Conservation (phyloP, 208 protist species). For the Wallacemonas sp. region DNA sequence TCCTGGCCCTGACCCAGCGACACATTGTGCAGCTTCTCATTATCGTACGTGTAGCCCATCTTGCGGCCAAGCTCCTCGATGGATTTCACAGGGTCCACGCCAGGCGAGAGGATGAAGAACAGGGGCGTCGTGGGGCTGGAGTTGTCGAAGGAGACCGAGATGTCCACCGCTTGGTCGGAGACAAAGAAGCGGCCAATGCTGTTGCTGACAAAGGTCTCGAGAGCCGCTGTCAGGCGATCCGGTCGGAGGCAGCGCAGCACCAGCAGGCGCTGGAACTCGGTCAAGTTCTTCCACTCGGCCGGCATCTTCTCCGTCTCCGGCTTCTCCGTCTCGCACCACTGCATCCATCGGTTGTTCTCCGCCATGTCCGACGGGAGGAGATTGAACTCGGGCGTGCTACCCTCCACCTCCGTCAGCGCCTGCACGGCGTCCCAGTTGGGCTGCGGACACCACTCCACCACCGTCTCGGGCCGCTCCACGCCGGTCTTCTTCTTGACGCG, state of each 20-base stretch:
- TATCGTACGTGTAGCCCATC: constrained; percentile 95
- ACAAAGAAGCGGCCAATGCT: constrained; percentile 96
- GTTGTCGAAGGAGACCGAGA: constrained; percentile 95
- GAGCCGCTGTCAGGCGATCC: constrained; percentile 95
- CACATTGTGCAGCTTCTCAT: constrained; percentile 95
- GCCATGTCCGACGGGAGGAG: constrained; percentile 87
- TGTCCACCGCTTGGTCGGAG: constrained; percentile 93
- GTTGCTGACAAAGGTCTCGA: constrained; percentile 93
- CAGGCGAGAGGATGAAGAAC: constrained; percentile 99
- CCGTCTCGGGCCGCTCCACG: constrained; percentile 84
- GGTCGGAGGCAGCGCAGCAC: constrained; percentile 96
- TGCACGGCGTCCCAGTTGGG: constrained; percentile 93
- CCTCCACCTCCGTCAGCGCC: constrained; percentile 91
- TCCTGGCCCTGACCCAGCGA: constrained; percentile 99
- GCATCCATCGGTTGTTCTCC: constrained; percentile 92
- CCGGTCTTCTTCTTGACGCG: constrained; percentile 90
- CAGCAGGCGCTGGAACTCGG: constrained; percentile 95
- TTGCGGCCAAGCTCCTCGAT: constrained; percentile 95
- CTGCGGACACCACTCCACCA: constrained; percentile 92
- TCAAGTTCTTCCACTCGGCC: constrained; percentile 95
- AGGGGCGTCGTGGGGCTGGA: constrained; percentile 94
- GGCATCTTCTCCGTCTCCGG: constrained; percentile 93
- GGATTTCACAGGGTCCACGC: constrained; percentile 97
- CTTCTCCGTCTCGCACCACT: constrained; percentile 93
- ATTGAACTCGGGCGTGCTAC: constrained; percentile 86